A percentile compares a stretch with the other conserved stretches of the same genome.
These are phyloP conservation scores for Yamadazyma olivae DNA, from an alignment of 805 yeast genomes.

Conservation along the genomic window DNA sequence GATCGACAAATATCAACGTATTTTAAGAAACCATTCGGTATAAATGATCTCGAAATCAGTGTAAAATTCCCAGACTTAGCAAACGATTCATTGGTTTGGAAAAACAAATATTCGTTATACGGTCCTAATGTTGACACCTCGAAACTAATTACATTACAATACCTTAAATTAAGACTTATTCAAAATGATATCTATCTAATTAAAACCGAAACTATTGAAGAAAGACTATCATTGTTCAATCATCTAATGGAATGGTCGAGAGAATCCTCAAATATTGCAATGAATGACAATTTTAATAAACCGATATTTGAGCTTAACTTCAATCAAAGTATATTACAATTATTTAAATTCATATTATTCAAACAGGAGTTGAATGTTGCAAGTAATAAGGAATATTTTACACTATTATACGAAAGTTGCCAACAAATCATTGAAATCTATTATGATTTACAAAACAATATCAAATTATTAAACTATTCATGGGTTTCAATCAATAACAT, in stretches of 20 bases:
- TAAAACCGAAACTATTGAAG: too few species aligned
- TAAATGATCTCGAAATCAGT: conserved; percentile 55
- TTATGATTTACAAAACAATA: conserved; percentile 2
- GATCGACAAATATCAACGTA: conserved; percentile 80
- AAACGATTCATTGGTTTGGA: conserved; percentile 1
- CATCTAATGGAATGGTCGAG: too few species aligned
- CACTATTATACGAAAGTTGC: conserved; percentile 9
- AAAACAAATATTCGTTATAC: background rate
- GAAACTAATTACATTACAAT: conserved; percentile 3
- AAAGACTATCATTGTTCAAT: too few species aligned
- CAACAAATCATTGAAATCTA: conserved; percentile 12
- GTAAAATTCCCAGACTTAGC: conserved; percentile 45
- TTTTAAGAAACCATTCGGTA: conserved; percentile 57
- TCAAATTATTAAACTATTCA: conserved; percentile 12
- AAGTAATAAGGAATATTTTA: conserved; percentile 3
- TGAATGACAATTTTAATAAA: conserved; percentile 3
- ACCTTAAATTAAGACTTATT: conserved; percentile 6
- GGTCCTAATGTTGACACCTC: background rate
- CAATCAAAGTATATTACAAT: conserved; percentile 9
- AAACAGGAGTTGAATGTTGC: conserved; percentile 8
- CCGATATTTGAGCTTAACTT: conserved; percentile 11
- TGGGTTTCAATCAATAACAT: conserved; percentile 17
- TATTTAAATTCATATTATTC: conserved; percentile 9
- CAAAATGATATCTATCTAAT: conserved; percentile 2
- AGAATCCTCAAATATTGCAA: background rate